Evolutionary conservation across 768 basidiomycete genomes (phyloP).

Genomic region (Suillus plorans): DNA sequence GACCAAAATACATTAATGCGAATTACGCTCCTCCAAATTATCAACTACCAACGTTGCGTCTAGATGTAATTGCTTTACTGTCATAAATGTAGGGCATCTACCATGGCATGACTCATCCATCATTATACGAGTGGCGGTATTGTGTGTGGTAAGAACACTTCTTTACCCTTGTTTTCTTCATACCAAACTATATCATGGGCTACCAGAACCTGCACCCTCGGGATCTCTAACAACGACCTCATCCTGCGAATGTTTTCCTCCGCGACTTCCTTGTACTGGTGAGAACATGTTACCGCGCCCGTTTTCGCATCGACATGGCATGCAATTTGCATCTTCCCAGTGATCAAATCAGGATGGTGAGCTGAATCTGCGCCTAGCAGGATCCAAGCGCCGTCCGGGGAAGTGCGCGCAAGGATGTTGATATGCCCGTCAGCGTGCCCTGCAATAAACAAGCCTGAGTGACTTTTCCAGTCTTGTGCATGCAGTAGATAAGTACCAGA

Average conservation of each 20-base stretch:
- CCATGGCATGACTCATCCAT: background rate
- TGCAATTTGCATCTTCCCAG: conserved; percentile 39
- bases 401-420: conserved; percentile 51
- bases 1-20: background rate
- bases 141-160: conserved; percentile 34
- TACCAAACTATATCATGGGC: conserved; percentile 59
- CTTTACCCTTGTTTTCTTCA: conserved; percentile 40
- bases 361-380: conserved; percentile 53
- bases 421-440: conserved; percentile 54
- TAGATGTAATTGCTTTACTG: background rate
- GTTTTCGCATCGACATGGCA: conserved; percentile 12
- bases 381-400: conserved; percentile 49
- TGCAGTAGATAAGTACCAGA: conserved; percentile 24
- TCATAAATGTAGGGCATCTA: background rate
- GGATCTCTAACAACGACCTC: conserved; percentile 35
- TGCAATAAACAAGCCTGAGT: background rate
- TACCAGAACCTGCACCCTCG: conserved; percentile 45
- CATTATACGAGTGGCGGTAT: conserved; percentile 10
- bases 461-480: background rate
- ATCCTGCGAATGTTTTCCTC: conserved; percentile 43
- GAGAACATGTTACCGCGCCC: conserved; percentile 38
- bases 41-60: background rate
- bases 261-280: conserved; percentile 42
- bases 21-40: background rate
- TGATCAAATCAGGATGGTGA: conserved; percentile 49